These are phyloP conservation scores for Boletus coccyginus DNA, from an alignment of 768 basidiomycete species.

Conservation along the genomic window DNA sequence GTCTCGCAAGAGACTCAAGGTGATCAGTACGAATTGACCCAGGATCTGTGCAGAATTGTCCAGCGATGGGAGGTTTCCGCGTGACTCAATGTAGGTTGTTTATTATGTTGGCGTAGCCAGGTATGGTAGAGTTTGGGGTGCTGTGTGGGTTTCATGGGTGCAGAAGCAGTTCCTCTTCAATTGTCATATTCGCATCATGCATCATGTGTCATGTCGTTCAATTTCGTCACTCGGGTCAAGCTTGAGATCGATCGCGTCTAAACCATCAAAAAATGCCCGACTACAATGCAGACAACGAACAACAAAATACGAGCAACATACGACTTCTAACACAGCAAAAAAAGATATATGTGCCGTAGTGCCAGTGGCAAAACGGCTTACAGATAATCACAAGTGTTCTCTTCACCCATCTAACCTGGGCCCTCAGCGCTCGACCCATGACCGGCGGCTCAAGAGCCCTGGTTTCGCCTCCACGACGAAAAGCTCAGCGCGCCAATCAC, in stretches of 20 bases:
- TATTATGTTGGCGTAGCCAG: too few relatives aligned
- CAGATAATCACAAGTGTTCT: conserved; percentile 2
- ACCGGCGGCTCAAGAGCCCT: conserved; percentile 44
- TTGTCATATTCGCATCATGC: too few relatives aligned
- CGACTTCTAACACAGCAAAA: conserved; percentile 14
- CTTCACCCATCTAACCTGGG: not conserved
- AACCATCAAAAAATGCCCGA: too few relatives aligned
- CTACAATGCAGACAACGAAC: not conserved
- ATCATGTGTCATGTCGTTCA: too few relatives aligned
- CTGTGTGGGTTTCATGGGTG: too few relatives aligned
- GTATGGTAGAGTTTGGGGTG: too few relatives aligned
- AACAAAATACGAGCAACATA: conserved; percentile 1
- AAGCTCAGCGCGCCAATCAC: conserved; percentile 78
- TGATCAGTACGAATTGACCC: not conserved
- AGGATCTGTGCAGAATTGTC: not conserved
- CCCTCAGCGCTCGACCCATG: not conserved
- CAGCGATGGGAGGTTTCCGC: too few relatives aligned
- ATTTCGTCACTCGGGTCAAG: too few relatives aligned
- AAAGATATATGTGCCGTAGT: conserved; percentile 15
- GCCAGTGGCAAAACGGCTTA: conserved; percentile 4
- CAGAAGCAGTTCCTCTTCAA: too few relatives aligned
- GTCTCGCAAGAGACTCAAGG: conserved; percentile 1
- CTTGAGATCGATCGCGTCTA: too few relatives aligned
- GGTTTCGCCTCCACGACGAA: conserved; percentile 64
- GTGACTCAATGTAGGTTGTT: too few relatives aligned